phyloP scores from a whole-genome alignment of 1,139 yeast species.

The Lodderomyces parapsilosis region DNA sequence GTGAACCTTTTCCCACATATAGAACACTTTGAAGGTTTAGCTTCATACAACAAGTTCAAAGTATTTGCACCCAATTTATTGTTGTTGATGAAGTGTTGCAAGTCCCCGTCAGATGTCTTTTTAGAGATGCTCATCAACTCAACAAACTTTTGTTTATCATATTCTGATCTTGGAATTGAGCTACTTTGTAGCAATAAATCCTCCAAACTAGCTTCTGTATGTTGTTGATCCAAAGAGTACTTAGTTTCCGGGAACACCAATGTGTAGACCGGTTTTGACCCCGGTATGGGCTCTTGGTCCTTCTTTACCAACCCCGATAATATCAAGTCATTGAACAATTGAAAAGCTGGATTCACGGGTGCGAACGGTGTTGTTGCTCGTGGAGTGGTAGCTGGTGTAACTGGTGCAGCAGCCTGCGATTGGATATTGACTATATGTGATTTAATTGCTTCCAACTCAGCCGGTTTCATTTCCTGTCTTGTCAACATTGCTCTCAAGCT shows the following conservation, averaged over 20 bases:
- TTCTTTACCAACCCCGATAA: constrained; percentile 38
- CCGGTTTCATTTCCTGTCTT: constrained; percentile 36
- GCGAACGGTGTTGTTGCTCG: constrained; percentile 7
- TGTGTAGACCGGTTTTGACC: constrained; percentile 38
- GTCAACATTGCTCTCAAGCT: constrained; percentile 41
- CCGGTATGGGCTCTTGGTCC: constrained; percentile 45
- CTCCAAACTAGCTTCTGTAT: constrained; percentile 29
- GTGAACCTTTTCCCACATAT: constrained; percentile 88
- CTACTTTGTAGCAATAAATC: constrained; percentile 27
- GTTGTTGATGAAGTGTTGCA: constrained; percentile 40
- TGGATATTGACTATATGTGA: constrained; percentile 27
- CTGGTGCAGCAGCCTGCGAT: constrained; percentile 30
- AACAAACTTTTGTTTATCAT: constrained; percentile 26
- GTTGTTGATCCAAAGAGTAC: constrained; percentile 20
- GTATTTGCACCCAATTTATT: constrained; percentile 29
- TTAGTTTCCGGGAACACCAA: constrained; percentile 38
- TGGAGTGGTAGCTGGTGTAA: constrained; percentile 14
- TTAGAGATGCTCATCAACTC: constrained; percentile 30
- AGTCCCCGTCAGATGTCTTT: constrained; percentile 16
- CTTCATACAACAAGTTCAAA: constrained; percentile 49
- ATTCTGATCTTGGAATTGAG: constrained; percentile 28
- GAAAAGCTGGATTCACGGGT: constrained; percentile 15
- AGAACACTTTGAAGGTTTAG: constrained; percentile 78
- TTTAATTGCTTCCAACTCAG: constrained; percentile 44
- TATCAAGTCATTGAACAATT: constrained; percentile 32